Evolutionary conservation across 345 rosid species (phyloP), one percentile per base, ranked within the genome.

Genomic region (Acer saccharum): DNA sequence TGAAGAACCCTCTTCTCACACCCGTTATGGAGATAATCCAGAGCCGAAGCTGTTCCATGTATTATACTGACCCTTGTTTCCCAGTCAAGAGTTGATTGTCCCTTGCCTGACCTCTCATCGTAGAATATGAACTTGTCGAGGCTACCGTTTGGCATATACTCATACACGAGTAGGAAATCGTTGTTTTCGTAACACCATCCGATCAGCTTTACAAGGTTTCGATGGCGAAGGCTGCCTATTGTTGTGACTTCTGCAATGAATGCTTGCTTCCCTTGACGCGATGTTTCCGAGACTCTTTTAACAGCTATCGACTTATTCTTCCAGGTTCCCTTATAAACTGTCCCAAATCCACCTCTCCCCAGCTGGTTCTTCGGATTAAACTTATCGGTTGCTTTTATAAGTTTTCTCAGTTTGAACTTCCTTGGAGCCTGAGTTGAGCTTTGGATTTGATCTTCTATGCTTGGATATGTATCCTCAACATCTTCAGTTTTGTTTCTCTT

Each of bases 231-330:
- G 61, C 83, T 87, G 76, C 98, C 90, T 0, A 93, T 91, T 17
- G 94, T 93, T 16, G 90, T 91, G 60, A 93, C 93, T 84, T 91
- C 92, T 1, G 94, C 89, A 39, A 91, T 79, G 87, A 94, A 94
- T 73, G 89, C 96, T 78, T 87, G 93, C 84, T 91, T 92, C 16
- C 95, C 97, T 75, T 91, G 97, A 17, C 82, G 83, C 10, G 93
- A 88, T 71, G 86, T 82, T 84, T 91, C 79, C 0, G 93, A 91
- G 14, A 92, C 83, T 54, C 86, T 88, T 73, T 91, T 92, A 61
- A 94, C 94, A 12, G 97, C 98, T 20, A 94, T 84, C 39, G 86
- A 92, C 44, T 73, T 89, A 23, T 80, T 73, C 6, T 76, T 77
- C 85, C 91, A 83, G 25, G 35, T 43, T 23, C 97, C 97, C 17